Evolutionary conservation across 768 basidiomycete genomes (phyloP).

Genomic region (Boletus coccyginus): DNA sequence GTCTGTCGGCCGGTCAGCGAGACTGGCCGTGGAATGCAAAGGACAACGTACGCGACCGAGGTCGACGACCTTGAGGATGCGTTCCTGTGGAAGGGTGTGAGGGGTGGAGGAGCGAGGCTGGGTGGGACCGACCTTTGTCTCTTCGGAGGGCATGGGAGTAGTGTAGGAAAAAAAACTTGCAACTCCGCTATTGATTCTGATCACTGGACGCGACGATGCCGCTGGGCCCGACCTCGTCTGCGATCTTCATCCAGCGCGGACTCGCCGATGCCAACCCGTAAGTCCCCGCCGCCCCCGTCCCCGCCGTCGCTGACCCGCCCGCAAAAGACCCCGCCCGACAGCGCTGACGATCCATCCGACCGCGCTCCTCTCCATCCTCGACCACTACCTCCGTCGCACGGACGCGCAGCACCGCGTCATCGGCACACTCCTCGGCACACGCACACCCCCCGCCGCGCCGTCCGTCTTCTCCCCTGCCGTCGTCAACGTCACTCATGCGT

Average conservation of each 20-base stretch:
- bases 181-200: conserved; percentile 30
- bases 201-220: conserved; percentile 39
- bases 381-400: conserved; percentile 90
- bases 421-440: conserved; percentile 87
- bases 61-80: conserved; percentile 78
- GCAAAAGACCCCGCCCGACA: conserved; percentile 61
- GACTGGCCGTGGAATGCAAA: not conserved
- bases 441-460: conserved; percentile 44
- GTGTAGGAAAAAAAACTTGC: conserved; percentile 19
- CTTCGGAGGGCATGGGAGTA: conserved; percentile 77
- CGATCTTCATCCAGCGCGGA: conserved; percentile 38
- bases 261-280: conserved; percentile 35
- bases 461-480: conserved; percentile 1
- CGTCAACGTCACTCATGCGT: conserved; percentile 79
- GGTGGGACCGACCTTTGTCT: conserved; percentile 65
- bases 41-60: conserved; percentile 69
- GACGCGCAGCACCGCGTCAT: conserved; percentile 86
- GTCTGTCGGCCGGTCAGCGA: conserved; percentile 48
- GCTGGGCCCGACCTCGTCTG: conserved; percentile 46
- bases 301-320: not conserved
- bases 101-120: not conserved
- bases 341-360: conserved; percentile 86
- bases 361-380: conserved; percentile 91
- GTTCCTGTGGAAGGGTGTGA: conserved; percentile 45
- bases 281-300: conserved; percentile 6